These are phyloP conservation scores for Clarkia xantiana DNA, from an alignment of 345 rosid genomes.

Conservation along the genomic window DNA sequence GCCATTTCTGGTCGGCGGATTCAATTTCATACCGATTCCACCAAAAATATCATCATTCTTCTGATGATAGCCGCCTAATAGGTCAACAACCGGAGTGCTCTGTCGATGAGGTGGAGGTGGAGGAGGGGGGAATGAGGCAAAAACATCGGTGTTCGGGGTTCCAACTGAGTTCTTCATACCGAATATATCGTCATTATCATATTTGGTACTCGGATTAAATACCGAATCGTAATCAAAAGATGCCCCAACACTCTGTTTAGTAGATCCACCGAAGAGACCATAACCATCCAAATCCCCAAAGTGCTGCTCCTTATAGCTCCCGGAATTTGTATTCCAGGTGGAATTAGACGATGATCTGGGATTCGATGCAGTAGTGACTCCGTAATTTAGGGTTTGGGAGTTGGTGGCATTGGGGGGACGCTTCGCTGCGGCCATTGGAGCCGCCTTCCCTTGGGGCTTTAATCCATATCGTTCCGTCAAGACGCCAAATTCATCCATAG, in stretches of 20 bases:
- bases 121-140: constrained; percentile 32
- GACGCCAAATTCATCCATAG: constrained; percentile 75
- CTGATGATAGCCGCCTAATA: constrained; percentile 33
- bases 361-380: constrained; percentile 6
- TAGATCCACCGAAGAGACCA: constrained; percentile 34
- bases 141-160: constrained; percentile 19
- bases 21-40: neutral
- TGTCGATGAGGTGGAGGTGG: constrained; percentile 29
- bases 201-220: constrained; percentile 22
- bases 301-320: constrained; percentile 10
- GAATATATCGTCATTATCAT: constrained; percentile 38
- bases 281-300: constrained; percentile 22
- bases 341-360: constrained; percentile 8
- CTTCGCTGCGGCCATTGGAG: constrained; percentile 68
- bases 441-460: constrained; percentile 75
- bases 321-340: constrained; percentile 20
- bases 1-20: constrained; percentile 6
- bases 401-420: constrained; percentile 15
- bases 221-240: constrained; percentile 37
- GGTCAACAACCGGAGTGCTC: constrained; percentile 27
- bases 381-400: constrained; percentile 16
- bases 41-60: constrained; percentile 5
- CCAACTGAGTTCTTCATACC: constrained; percentile 23
- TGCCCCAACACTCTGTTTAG: constrained; percentile 15
- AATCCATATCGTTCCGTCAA: constrained; percentile 72